These are phyloP conservation scores for Gnomoniopsis smithogilvyi DNA, from an alignment of 2,329 filamentous ascomycete species.

Conservation along the genomic window DNA sequence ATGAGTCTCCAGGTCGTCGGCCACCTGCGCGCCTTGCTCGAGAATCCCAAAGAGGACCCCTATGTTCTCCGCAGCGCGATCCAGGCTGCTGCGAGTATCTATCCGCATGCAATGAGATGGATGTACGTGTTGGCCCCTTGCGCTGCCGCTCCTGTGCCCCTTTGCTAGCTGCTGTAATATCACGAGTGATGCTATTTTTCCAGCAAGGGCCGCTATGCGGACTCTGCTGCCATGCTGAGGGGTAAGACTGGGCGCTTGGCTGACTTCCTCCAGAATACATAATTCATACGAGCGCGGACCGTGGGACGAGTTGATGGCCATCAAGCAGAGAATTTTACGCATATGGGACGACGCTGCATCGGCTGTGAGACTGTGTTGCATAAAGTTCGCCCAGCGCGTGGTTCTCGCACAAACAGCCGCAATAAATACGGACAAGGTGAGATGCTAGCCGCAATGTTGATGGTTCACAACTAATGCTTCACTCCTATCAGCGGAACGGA, in stretches of 20 bases:
- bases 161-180: neutral
- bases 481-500: constrained; percentile 56
- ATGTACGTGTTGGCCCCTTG: constrained; percentile 67
- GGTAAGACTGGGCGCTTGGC: neutral
- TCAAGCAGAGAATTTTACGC: constrained; percentile 84
- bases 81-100: constrained; percentile 87
- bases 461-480: neutral
- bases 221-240: neutral
- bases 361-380: constrained; percentile 85
- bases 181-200: constrained; percentile 1
- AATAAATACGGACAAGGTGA: constrained; percentile 59
- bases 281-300: constrained; percentile 76
- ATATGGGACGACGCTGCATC: constrained; percentile 80
- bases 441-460: constrained; percentile 33
- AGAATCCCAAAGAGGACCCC: constrained; percentile 71
- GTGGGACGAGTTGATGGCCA: constrained; percentile 84
- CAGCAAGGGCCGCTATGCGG: neutral
- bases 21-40: constrained; percentile 67
- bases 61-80: constrained; percentile 82
- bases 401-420: constrained; percentile 90
- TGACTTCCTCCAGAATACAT: constrained; percentile 62
- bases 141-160: neutral
- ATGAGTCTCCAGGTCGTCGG: constrained; percentile 75
- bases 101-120: constrained; percentile 87
- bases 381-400: constrained; percentile 95